Conservation (phyloP, 1,139 yeast genomes). For the Geotrichum cucujoidarum region DNA sequence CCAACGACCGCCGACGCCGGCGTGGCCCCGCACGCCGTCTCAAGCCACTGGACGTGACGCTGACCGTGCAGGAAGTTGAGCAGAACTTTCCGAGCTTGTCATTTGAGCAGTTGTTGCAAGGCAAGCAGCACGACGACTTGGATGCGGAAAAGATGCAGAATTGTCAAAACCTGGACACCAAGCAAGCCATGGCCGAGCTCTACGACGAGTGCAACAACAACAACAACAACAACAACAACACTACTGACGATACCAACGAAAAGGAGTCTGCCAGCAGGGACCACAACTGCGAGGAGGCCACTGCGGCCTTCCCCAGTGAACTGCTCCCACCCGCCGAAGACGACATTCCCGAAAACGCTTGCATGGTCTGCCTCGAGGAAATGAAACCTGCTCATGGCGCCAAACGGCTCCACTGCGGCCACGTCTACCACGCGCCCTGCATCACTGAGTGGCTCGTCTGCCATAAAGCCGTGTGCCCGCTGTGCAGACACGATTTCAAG, state of each 20-base stretch:
- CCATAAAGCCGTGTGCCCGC: slow-evolving; percentile 16
- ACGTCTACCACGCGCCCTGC: slow-evolving; percentile 13
- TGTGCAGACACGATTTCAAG: slow-evolving; percentile 13
- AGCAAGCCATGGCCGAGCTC: neutral
- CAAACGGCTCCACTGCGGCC: slow-evolving; percentile 9
- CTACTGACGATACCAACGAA: neutral
- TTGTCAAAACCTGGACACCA: neutral
- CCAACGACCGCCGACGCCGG: neutral
- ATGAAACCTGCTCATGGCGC: slow-evolving; percentile 5
- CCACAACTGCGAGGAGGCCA: neutral
- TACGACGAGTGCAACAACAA: neutral
- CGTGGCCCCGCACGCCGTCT: neutral
- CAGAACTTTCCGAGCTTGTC: slow-evolving; percentile 7
- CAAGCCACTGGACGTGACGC: slow-evolving; percentile 1
- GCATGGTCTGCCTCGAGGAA: slow-evolving; percentile 11
- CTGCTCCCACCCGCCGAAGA: neutral
- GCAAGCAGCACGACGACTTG: neutral
- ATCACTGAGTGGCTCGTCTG: slow-evolving; percentile 13
- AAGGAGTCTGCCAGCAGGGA: neutral
- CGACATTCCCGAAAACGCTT: slow-evolving; percentile 13
- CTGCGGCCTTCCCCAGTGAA: neutral
- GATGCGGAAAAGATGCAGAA: neutral
- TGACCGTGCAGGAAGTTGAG: slow-evolving; percentile 10
- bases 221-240: neutral
- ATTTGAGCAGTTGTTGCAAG: slow-evolving; percentile 1